Base-by-base conservation (phyloP, 208 protist species). In the Trypanosoma mega region DNA sequence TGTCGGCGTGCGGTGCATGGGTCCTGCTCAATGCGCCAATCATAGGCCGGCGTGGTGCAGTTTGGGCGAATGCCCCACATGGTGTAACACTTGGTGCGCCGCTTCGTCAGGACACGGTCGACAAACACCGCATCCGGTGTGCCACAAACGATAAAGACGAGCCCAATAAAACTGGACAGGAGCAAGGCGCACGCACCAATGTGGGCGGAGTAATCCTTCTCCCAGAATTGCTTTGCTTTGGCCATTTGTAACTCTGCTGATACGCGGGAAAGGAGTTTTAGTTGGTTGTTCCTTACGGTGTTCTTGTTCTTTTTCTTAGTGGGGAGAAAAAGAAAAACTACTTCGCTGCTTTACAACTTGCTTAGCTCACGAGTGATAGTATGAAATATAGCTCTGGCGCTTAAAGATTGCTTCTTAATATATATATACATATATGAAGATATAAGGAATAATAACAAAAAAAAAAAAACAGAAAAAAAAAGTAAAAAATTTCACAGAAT, bases 51-150 rank as follows among this genome's bases (percentile, higher is more conserved):
- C 36, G 58, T 74, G 48, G 52, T 58, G 68, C 85, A 87, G 54
- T 62, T 47, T n/a, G n/a, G n/a, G 36, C 64, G 76, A 47, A 57
- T 26, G 45, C 80, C 80, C 85, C 80, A 87, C 26, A 86, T 70
- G 6, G 85, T 86, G 62, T 73, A 76, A 74, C 78, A 87, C 3
- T 6, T 34, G n/a, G n/a, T n/a, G n/a, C n/a, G n/a, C n/a, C n/a
- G n/a, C 8, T 36, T 31, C 2, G 34, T 5, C 11, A 20, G 30
- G 1, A n/a, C 11, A 43, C 68, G 74, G 29, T 67, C 12, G 64
- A 67, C 53, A 44, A 92, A 65, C 63, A 76, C 46, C 16, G 59
- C 71, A 18, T 85, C 63, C 14, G 80, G 84, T 18, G 70, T 75
- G 36, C 78, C 85, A 55, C 55, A 51, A n/a, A 68, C 56, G 11